phyloP scores from a whole-genome alignment of 768 basidiomycete genomes.

The Suillus alpinus region DNA sequence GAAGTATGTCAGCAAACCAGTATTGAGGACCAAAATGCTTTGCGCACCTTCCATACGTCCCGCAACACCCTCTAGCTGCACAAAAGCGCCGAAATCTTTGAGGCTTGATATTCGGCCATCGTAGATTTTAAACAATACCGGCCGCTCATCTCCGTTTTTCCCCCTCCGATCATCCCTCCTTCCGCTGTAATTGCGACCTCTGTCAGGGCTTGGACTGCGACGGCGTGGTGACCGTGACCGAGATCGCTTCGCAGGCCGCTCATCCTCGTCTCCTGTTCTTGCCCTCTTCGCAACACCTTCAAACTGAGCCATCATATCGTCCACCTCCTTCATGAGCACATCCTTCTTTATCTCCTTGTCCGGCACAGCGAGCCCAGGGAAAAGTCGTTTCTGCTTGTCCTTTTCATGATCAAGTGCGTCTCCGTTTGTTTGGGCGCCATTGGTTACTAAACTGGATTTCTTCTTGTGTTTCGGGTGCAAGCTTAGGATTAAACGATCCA shows the following conservation, averaged over 20 bases:
- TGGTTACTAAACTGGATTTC: slow-evolving; percentile 36
- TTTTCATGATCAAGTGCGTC: slow-evolving; percentile 45
- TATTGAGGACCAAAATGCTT: not conserved
- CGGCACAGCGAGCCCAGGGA: slow-evolving; percentile 85
- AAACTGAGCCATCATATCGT: slow-evolving; percentile 80
- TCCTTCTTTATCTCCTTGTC: slow-evolving; percentile 73
- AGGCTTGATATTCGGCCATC: slow-evolving; percentile 78
- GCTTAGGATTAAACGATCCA: slow-evolving; percentile 91
- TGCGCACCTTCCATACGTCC: slow-evolving; percentile 86
- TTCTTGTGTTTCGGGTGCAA: slow-evolving; percentile 97
- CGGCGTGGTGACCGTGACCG: slow-evolving; percentile 44
- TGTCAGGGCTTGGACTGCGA: slow-evolving; percentile 58
- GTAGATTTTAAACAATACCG: slow-evolving; percentile 94
- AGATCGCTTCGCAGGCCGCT: slow-evolving; percentile 52
- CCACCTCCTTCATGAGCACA: slow-evolving; percentile 82
- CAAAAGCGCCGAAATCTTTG: slow-evolving; percentile 96
- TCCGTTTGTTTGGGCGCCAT: slow-evolving; percentile 33
- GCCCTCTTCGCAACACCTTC: slow-evolving; percentile 64
- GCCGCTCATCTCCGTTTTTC: slow-evolving; percentile 54
- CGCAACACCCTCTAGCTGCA: slow-evolving; percentile 79
- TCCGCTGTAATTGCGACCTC: slow-evolving; percentile 48
- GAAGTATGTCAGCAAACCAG: slow-evolving; percentile 7
- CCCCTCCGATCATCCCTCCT: slow-evolving; percentile 40
- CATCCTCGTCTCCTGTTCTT: slow-evolving; percentile 39
- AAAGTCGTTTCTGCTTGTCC: slow-evolving; percentile 80